Evolutionary conservation across 73 alveolate genomes (phyloP), one percentile per base, ranked within the genome.

Genomic region (Tetrahymena thermophila): DNA sequence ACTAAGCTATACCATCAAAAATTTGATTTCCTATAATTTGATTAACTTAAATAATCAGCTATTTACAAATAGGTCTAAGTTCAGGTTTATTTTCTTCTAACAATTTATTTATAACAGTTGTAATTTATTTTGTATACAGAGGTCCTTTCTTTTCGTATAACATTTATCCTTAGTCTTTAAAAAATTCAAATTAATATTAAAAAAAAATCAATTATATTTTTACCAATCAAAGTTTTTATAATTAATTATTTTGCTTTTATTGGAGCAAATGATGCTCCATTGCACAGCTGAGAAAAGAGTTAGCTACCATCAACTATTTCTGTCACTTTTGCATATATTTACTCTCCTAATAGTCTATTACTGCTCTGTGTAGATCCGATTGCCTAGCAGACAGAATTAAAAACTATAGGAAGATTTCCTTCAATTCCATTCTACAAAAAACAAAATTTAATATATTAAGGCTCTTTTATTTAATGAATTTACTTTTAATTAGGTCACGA

Each of bases 401-500:
- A 71, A 0, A 71, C 89, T 3, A 71, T 31, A 71, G 89, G 89
- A 8, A 71, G 35, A 11, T 71, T 71, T 71, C 89, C 89, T 71
- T 71, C 89, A 28, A 71, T 71, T 28, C 89, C 89, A 25, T n/a
- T 71, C 89, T 71, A 71, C 11, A 19, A 19, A 50, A 14, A 50
- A 50, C 85, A 71, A 19, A n/a, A 71, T n/a, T 71, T n/a, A n/a
- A n/a, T 2, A 71, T n/a, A 3, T 25, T 3, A 19, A 4, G 9
- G 37, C 35, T 13, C 37, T 25, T 71, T 28, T 28, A 28, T 3
- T 56, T 4, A 71, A 71, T 19, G 13, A 23, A 71, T 71, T 71
- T 71, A 71, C 96, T 56, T 94, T 95, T 31, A 95, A 93, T 43
- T 94, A 58, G 25, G 50, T 93, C 89, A 95, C 97, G 28, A 95